Percentiles rank a stretch among this genome's conserved stretches.
These are phyloP conservation scores for Leccinum barrowsii DNA, from an alignment of 768 basidiomycete genomes.

Conservation along the genomic window DNA sequence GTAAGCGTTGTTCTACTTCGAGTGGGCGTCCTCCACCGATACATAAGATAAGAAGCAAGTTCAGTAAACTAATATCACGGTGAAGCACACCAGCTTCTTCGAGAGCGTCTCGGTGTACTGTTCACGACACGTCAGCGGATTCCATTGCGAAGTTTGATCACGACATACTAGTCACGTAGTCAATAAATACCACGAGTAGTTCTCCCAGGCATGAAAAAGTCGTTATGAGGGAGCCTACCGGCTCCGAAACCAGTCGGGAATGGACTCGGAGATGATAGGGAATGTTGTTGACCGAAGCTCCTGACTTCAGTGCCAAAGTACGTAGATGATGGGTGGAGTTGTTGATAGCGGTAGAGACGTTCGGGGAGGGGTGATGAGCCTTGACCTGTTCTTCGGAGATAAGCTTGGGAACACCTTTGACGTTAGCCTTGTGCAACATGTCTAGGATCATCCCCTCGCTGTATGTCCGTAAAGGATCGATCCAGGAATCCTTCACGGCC, in stretches of 20 bases:
- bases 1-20: too few species aligned
- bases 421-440: background rate
- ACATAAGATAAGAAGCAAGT: background rate
- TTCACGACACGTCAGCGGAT: background rate
- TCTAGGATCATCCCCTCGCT: background rate
- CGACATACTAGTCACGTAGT: background rate
- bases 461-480: background rate
- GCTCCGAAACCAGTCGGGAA: background rate
- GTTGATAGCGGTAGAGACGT: too few species aligned
- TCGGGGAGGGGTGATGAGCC: background rate
- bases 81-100: background rate
- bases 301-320: too few species aligned
- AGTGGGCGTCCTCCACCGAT: too few species aligned
- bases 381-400: background rate
- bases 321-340: too few species aligned
- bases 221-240: background rate
- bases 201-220: background rate
- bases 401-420: background rate
- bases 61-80: background rate
- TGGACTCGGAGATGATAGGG: background rate
- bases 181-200: background rate
- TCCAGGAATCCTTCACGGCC: background rate
- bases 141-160: background rate
- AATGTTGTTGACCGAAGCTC: too few species aligned
- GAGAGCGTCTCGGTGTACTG: background rate